Conservation (phyloP, 1,284 basidiomycete genomes). For the Cystobasidiaceae sp. region DNA sequence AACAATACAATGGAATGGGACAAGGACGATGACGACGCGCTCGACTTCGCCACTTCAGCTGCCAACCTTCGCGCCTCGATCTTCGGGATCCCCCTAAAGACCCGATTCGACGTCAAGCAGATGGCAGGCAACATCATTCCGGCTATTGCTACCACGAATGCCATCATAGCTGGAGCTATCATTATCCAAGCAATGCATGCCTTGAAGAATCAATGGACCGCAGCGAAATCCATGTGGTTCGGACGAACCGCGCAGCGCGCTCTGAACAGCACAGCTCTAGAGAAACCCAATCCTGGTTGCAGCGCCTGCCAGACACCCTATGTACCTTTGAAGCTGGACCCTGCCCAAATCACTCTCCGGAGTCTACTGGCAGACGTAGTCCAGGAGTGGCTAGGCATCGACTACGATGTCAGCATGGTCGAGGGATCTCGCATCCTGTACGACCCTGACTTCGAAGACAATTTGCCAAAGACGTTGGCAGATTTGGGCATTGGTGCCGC, state of each 20-base stretch:
- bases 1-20: conserved; percentile 77
- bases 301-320: conserved; percentile 85
- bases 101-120: conserved; percentile 95
- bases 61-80: conserved; percentile 86
- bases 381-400: conserved; percentile 43
- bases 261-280: conserved; percentile 50
- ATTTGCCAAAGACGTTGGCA: conserved; percentile 63
- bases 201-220: conserved; percentile 48
- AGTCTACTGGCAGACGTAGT: conserved; percentile 64
- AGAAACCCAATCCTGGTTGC: conserved; percentile 66
- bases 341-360: conserved; percentile 60
- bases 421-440: conserved; percentile 75
- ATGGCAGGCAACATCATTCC: conserved; percentile 99
- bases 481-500: conserved; percentile 66
- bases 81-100: conserved; percentile 83
- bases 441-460: conserved; percentile 87
- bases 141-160: conserved; percentile 98
- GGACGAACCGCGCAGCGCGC: conserved; percentile 48
- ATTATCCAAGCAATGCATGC: conserved; percentile 86
- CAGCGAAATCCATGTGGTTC: conserved; percentile 38
- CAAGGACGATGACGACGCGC: conserved; percentile 94
- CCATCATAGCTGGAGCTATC: conserved; percentile 88
- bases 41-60: conserved; percentile 92
- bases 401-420: conserved; percentile 69
- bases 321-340: conserved; percentile 64